Conservation (phyloP, 805 yeast species). For the Hanseniaspora vineae region DNA sequence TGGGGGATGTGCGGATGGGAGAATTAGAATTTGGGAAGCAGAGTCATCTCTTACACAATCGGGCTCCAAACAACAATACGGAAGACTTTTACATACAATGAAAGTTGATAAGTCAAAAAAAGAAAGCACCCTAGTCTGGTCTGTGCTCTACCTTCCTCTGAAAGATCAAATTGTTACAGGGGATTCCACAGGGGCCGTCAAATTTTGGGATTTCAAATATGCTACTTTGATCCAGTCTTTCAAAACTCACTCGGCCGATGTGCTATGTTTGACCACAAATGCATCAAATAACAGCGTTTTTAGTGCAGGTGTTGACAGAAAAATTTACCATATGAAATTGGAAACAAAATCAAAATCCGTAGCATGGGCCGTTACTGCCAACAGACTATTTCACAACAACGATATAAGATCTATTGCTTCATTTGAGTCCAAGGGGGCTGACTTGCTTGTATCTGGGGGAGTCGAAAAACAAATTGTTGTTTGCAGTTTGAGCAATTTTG, state of each 20-base stretch:
- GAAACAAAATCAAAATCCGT: conserved; percentile 9
- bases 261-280: conserved; percentile 57
- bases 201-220: conserved; percentile 79
- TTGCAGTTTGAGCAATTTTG: conserved; percentile 53
- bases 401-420: conserved; percentile 71
- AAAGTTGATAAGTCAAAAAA: conserved; percentile 80
- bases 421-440: conserved; percentile 55
- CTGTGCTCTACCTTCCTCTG: conserved; percentile 49
- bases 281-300: conserved; percentile 50
- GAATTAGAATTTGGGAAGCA: conserved; percentile 69
- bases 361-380: conserved; percentile 61
- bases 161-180: conserved; percentile 79
- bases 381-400: conserved; percentile 70
- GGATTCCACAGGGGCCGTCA: conserved; percentile 89
- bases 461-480: conserved; percentile 57
- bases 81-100: conserved; percentile 71
- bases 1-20: conserved; percentile 95
- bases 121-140: conserved; percentile 89
- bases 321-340: conserved; percentile 56
- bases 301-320: conserved; percentile 89
- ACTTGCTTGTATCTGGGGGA: conserved; percentile 70
- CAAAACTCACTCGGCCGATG: conserved; percentile 83
- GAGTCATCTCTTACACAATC: not conserved
- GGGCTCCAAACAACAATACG: conserved; percentile 24
- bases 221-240: conserved; percentile 72